Percentiles rank a stretch among this genome's conserved stretches.
phyloP scores from a whole-genome alignment of 2,329 filamentous ascomycete species.

The Scleromitrula shiraiana region DNA sequence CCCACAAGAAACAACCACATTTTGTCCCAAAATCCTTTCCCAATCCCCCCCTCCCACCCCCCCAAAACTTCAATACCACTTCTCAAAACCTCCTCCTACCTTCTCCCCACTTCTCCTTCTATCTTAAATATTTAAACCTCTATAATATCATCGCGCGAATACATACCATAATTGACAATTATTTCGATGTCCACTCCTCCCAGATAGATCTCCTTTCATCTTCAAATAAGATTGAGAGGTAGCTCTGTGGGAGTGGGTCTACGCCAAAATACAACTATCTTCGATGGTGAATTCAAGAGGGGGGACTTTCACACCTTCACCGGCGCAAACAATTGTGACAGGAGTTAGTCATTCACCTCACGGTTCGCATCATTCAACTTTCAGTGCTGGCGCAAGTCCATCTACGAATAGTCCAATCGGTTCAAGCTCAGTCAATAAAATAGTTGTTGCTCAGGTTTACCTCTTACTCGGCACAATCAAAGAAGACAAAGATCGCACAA shows the following conservation, averaged over 20 bases:
- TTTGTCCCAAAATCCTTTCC: too few species aligned
- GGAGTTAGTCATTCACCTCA: constrained; percentile 31
- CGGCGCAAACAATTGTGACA: constrained; percentile 30
- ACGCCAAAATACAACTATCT: constrained; percentile 28
- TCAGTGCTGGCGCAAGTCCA: constrained; percentile 30
- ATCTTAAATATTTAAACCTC: neutral
- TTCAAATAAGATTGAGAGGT: constrained; percentile 27
- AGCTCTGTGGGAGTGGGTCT: constrained; percentile 30
- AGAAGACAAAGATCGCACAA: constrained; percentile 82
- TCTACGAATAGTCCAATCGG: constrained; percentile 36
- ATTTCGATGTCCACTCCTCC: constrained; percentile 26
- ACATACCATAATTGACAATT: neutral
- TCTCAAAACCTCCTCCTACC: constrained; percentile 1
- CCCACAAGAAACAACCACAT: too few species aligned
- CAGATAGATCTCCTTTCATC: constrained; percentile 29
- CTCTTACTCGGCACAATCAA: constrained; percentile 90
- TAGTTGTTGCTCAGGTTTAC: constrained; percentile 92
- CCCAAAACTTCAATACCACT: too few species aligned
- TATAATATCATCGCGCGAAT: constrained; percentile 2
- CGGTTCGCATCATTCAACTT: constrained; percentile 39
- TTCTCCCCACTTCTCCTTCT: neutral
- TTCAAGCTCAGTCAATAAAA: constrained; percentile 69
- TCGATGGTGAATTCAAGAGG: constrained; percentile 33
- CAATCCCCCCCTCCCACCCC: too few species aligned
- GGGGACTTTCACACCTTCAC: constrained; percentile 32